Conservation (phyloP, 2,329 filamentous ascomycete species). For the Rasamsonia emersonii region DNA sequence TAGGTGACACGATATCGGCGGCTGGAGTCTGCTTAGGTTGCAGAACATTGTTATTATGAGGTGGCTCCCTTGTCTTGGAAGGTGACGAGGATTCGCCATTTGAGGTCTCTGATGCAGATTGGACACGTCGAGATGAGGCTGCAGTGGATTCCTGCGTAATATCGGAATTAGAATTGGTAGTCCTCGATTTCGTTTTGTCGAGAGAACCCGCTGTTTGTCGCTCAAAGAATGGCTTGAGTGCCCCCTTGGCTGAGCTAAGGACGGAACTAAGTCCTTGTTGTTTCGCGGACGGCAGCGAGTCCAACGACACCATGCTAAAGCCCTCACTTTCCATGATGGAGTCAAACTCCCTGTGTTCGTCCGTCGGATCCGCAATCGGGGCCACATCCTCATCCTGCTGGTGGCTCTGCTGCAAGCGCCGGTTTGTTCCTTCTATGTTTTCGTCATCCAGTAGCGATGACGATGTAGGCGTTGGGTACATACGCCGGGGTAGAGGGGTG, state of each 20-base stretch:
- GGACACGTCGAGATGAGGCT: background rate
- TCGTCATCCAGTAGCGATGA: constrained; percentile 32
- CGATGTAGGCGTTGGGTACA: constrained; percentile 33
- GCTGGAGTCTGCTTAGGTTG: constrained; percentile 9
- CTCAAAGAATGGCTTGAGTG: constrained; percentile 19
- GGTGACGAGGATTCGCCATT: background rate
- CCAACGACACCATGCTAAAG: constrained; percentile 50
- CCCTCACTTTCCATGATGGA: constrained; percentile 50
- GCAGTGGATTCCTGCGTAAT: background rate
- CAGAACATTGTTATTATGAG: constrained; percentile 1
- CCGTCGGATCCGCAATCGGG: constrained; percentile 25
- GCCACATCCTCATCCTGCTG: constrained; percentile 7
- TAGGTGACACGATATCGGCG: constrained; percentile 4
- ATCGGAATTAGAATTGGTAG: background rate
- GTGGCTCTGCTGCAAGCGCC: constrained; percentile 3
- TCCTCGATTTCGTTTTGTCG: constrained; percentile 7
- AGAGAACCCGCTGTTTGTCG: constrained; percentile 20
- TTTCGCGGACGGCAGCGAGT: constrained; percentile 43
- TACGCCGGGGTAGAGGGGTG: constrained; percentile 23
- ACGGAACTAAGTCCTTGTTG: constrained; percentile 31
- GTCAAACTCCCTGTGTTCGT: constrained; percentile 42
- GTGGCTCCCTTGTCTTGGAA: background rate
- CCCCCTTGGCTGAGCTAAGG: constrained; percentile 17
- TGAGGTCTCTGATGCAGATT: background rate
- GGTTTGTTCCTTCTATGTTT: constrained; percentile 7